Evolutionary conservation across 352 stramenopile genomes (phyloP).

Genomic region (Globisporangium irregulare): DNA sequence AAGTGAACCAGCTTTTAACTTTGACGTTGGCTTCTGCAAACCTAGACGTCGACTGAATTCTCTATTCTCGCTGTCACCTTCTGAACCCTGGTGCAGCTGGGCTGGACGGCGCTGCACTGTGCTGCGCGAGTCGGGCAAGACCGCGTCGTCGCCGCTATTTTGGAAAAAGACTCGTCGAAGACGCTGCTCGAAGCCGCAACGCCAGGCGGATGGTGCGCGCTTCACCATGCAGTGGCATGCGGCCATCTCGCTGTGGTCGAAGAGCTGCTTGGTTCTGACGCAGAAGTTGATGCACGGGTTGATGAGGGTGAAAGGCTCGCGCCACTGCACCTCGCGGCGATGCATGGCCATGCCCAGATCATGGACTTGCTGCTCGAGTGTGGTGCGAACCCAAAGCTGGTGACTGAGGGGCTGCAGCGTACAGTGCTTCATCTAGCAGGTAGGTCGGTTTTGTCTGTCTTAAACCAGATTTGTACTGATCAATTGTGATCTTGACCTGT

Average conservation of each 20-base stretch:
- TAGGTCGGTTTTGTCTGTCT: background rate
- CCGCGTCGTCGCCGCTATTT: conserved; percentile 6
- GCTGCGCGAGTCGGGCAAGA: conserved; percentile 4
- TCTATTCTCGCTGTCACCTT: background rate
- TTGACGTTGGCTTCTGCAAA: too few relatives aligned
- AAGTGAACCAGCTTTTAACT: too few relatives aligned
- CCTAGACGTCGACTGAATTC: background rate
- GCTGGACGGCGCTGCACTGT: conserved; percentile 14
- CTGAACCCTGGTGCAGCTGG: background rate
- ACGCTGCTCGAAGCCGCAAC: conserved; percentile 12
- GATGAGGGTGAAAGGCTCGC: conserved; percentile 6
- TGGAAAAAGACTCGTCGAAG: background rate
- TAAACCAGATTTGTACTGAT: background rate
- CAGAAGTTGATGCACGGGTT: conserved; percentile 6
- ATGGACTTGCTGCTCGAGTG: conserved; percentile 14
- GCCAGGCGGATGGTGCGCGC: conserved; percentile 12
- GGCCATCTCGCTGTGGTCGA: conserved; percentile 8
- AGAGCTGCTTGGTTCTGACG: conserved; percentile 8
- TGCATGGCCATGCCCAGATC: background rate
- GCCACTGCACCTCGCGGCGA: conserved; percentile 7
- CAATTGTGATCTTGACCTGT: background rate
- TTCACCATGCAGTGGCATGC: conserved; percentile 8
- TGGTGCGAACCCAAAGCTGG: conserved; percentile 1
- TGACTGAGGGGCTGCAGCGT: background rate
- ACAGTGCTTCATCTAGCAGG: conserved; percentile 9